Evolutionary conservation across 805 yeast genomes (phyloP), one percentile per base, ranked within the genome.

Genomic region (Kodamaea kaohsiungensis): DNA sequence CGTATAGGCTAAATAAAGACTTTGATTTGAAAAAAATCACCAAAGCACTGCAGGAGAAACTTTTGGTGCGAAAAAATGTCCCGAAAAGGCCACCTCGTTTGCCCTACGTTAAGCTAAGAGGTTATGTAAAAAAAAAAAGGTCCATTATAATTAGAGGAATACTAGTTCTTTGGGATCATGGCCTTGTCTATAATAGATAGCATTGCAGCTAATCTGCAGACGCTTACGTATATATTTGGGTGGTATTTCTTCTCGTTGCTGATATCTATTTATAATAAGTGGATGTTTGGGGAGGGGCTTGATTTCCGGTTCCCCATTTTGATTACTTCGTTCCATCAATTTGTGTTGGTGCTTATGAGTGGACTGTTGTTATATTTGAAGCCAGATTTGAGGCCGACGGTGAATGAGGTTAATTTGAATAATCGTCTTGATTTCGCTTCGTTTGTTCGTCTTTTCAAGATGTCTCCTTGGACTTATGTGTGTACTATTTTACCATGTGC

Each of bases 211-310:
- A 46, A 51, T 40, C 25, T 18, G 27, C 54, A 37, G 22, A 46
- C 54, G n/a, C 30, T 51, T 10, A 39, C 66, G 13, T 76, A 72
- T 59, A 76, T 75, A 38, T 53, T 66, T 7, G 88, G 89, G 4
- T 89, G 95, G 96, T 89, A 87, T 61, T 54, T 78, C 15, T 86
- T 87, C 55, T 86, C 92, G 6, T 73, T 88, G 53, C 71, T 88
- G 15, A 82, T 89, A 16, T 86, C 92, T 7, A 69, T 89, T 30
- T 95, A 93, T 73, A 95, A 95, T 76, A 92, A 92, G 73, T 91
- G 98, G 98, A 93, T 93, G 98, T 95, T 93, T 73, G 92, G 93
- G 40, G 27, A 46, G 43, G 88, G 90, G 16, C 75, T 92, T 53
- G 83, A 89, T 65, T 87, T 95, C 62, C 82, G 84, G 33, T 95